Evolutionary conservation across 805 yeast species (phyloP), one percentile per base, ranked within the genome.

Genomic region (Kodamaea hsintzibuensis): DNA sequence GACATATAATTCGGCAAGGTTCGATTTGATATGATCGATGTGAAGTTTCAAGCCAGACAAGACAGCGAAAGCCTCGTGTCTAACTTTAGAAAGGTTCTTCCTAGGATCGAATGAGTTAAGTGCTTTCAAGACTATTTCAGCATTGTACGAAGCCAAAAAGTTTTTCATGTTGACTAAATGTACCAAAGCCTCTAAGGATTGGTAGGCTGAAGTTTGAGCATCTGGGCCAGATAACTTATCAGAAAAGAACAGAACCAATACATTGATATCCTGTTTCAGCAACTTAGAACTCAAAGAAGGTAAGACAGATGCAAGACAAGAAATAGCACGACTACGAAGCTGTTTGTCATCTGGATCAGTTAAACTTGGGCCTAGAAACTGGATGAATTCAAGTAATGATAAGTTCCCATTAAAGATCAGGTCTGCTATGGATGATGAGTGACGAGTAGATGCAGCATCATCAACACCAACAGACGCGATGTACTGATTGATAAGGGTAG

Each of bases 21-120:
- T 53, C 7, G 61, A 18, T 13, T 55, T 35, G 22, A 68, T 52
- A 48, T 57, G 65, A 7, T 61, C 64, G 2, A 58, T 46, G 53
- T 72, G 72, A 27, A 58, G 64, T 3, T 60, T 53, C 7, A 82
- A 48, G 4, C 65, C 63, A 2, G 70, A 59, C 51, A 89, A 61
- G 9, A 87, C 65, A 42, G 68, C 64, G 62, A 90, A 89, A 0
- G 87, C 80, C 35, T 71, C 73, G 63, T 77, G 82, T 57, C 98
- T 77, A 1, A 83, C 77, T 30, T 82, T 75, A 7, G 93, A 91
- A 40, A 86, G 69, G 65, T 80, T 76, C 54, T 81, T 79, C 40
- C 78, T 77, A 2, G 91, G 82, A 47, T 82, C 80, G 61, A 86
- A 88, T 10, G 42, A 18, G 4, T 18, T 48, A 37, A 37, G 49